phyloP scores from a whole-genome alignment of 768 basidiomycete species.

The Rhizopogon vesiculosus region DNA sequence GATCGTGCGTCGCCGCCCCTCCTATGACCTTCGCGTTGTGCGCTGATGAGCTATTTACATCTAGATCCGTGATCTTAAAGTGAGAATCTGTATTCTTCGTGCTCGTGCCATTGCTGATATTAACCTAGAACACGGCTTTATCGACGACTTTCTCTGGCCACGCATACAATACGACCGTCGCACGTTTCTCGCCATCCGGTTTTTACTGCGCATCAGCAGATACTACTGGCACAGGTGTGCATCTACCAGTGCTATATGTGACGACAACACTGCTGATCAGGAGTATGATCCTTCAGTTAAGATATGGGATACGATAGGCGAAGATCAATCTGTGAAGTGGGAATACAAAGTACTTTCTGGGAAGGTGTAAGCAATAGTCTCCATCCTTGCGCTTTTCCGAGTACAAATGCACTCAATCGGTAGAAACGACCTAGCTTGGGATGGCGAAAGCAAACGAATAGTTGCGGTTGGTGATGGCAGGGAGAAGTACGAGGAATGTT shows the following conservation, averaged over 20 bases:
- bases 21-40: neutral
- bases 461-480: slow-evolving; percentile 91
- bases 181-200: slow-evolving; percentile 88
- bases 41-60: neutral
- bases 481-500: slow-evolving; percentile 55
- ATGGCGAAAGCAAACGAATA: slow-evolving; percentile 94
- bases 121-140: slow-evolving; percentile 55
- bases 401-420: neutral
- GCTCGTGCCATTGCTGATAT: neutral
- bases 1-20: slow-evolving; percentile 54
- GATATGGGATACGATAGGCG: slow-evolving; percentile 90
- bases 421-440: slow-evolving; percentile 95
- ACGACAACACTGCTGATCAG: neutral
- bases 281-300: slow-evolving; percentile 46
- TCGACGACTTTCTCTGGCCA: slow-evolving; percentile 74
- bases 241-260: neutral
- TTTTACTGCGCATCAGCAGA: slow-evolving; percentile 96
- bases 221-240: slow-evolving; percentile 68
- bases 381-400: neutral
- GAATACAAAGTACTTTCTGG: slow-evolving; percentile 77
- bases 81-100: slow-evolving; percentile 26
- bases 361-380: slow-evolving; percentile 45
- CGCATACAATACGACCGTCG: slow-evolving; percentile 80
- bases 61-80: slow-evolving; percentile 82
- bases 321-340: slow-evolving; percentile 77